Base-by-base conservation (phyloP, 2,329 filamentous ascomycete species). In the Cercospora zeina region DNA sequence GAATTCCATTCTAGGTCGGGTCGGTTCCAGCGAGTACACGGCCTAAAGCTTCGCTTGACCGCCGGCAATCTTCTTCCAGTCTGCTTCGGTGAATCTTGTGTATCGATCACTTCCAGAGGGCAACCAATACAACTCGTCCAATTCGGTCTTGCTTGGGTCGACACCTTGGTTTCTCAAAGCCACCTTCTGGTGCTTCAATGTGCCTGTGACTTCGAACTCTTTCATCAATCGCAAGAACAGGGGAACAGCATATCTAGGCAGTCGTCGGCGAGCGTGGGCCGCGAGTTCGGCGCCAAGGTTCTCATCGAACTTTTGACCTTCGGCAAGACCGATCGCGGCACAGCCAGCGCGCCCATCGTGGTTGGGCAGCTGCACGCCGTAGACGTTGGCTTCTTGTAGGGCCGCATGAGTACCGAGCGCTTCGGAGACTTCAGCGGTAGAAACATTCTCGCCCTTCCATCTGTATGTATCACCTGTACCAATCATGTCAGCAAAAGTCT, bases 121-220 rank as follows among this genome's bases (percentile, higher is more conserved):
- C 14, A 92, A 77, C 88, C 89, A 93, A 68, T 86, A 85, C 75
- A 90, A 79, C 45, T 72, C 73, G 66, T 85, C 82, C 5, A 66
- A 67, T 3, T 67, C 70, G 5, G 82, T 78, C 69, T 84, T 84
- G 3, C 71, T 75, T 0, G 88, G 89, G 69, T 90, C 84, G 0
- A 93, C 89, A 0, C 92, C 91, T 65, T 93, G 83, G 1, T 81
- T 80, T n/a, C 90, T 81, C 66, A 96, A 74, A 0, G 79, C 76
- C 65, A 89, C 85, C 76, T 96, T 96, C 77, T 93, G 89, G 78
- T 96, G 90, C 81, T 96, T 96, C 71, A 91, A 89, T 53, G 91
- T 96, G 0, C 91, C 91, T 4, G 92, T 96, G 1, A 85, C 82
- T 70, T 89, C 85, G 67, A 85, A 75, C 50, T 83, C 76, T 27